phyloP scores from a whole-genome alignment of 73 alveolate genomes.

The Paramecium sonneborni region DNA sequence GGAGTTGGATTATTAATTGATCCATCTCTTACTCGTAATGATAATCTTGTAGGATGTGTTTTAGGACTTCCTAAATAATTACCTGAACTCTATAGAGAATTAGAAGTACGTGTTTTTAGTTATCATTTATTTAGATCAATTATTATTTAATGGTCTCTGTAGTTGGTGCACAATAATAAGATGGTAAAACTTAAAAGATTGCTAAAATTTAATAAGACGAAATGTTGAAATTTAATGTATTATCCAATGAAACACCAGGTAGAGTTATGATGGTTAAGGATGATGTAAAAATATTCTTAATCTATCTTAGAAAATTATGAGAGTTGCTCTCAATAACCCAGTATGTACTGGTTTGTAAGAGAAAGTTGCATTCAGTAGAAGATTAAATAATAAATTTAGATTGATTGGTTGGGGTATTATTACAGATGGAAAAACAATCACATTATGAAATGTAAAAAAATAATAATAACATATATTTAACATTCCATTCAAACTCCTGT shows the following conservation, averaged over 20 bases:
- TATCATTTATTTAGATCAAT: background rate
- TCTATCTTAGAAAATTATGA: conserved; percentile 56
- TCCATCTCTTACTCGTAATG: conserved; percentile 96
- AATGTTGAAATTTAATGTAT: conserved; percentile 71
- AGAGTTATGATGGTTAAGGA: conserved; percentile 68
- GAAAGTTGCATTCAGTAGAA: conserved; percentile 74
- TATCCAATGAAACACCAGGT: conserved; percentile 77
- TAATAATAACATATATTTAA: background rate
- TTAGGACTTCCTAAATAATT: conserved; percentile 98
- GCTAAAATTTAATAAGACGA: conserved; percentile 68
- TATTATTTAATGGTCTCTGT: conserved; percentile 92
- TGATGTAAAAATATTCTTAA: background rate
- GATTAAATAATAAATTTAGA: conserved; percentile 68
- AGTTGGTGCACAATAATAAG: conserved; percentile 95
- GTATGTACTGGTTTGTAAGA: conserved; percentile 71
- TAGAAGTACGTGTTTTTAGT: background rate
- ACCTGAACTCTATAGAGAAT: conserved; percentile 91
- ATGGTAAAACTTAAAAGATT: conserved; percentile 72
- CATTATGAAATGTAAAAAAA: conserved; percentile 30
- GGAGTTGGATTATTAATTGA: conserved; percentile 99
- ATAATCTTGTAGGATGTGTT: conserved; percentile 94
- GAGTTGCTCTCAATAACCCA: conserved; percentile 72
- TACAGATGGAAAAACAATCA: conserved; percentile 47
- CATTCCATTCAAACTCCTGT: background rate
- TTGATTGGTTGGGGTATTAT: conserved; percentile 69